Evolutionary conservation across 345 rosid species (phyloP).

Genomic region (Eucalyptus sp.): DNA sequence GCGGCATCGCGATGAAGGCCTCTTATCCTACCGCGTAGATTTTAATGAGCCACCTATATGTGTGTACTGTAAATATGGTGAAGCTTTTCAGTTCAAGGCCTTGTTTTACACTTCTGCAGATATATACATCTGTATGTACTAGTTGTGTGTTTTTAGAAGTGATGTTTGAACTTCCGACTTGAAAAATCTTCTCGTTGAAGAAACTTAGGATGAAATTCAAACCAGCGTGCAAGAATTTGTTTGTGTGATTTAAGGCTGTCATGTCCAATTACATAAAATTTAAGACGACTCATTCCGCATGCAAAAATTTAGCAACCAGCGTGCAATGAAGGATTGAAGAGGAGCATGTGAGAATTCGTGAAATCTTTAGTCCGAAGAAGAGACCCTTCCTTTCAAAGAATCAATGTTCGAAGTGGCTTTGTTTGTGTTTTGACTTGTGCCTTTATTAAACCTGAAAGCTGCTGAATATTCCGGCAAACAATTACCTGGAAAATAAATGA

Average conservation of each 20-base stretch:
- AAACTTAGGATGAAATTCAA: neutral
- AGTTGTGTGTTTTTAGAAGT: neutral
- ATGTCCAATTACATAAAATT: neutral
- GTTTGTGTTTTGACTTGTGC: neutral
- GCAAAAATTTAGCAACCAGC: neutral
- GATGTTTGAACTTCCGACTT: neutral
- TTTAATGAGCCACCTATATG: neutral
- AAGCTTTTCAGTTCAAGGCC: neutral
- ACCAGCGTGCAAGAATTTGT: too few relatives aligned
- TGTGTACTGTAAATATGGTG: neutral
- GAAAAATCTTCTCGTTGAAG: neutral
- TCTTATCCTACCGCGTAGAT: slow-evolving; percentile 5
- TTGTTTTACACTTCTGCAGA: neutral
- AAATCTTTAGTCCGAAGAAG: neutral
- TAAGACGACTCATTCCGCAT: neutral
- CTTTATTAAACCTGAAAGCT: neutral
- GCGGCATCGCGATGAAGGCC: neutral
- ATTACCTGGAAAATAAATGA: too few relatives aligned
- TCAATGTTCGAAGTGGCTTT: too few relatives aligned
- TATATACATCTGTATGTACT: neutral
- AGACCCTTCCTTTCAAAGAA: neutral
- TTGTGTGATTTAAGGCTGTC: neutral
- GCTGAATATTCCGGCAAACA: neutral
- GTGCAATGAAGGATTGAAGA: neutral
- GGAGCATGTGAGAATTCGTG: neutral